These are phyloP conservation scores for Synura sp. DNA, from an alignment of 352 stramenopile genomes.

Conservation along the genomic window DNA sequence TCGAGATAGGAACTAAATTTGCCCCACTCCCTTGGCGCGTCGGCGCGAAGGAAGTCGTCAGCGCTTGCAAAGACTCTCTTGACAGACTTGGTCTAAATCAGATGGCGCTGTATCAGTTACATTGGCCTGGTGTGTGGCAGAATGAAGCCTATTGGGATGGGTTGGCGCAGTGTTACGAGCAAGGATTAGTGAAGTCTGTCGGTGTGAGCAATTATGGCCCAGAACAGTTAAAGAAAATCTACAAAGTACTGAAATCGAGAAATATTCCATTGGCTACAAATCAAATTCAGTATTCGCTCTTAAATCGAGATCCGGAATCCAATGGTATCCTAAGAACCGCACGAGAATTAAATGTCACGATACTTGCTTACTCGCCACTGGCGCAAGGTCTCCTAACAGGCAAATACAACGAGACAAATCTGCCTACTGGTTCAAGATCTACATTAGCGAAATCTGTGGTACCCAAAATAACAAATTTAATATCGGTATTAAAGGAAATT, in stretches of 20 bases:
- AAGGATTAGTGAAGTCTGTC: slow-evolving; percentile 59
- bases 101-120: slow-evolving; percentile 65
- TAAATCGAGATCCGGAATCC: slow-evolving; percentile 55
- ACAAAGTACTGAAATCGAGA: slow-evolving; percentile 57
- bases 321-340: slow-evolving; percentile 60
- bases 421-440: slow-evolving; percentile 42
- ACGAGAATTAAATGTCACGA: slow-evolving; percentile 59
- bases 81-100: slow-evolving; percentile 50
- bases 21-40: slow-evolving; percentile 57
- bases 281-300: slow-evolving; percentile 67
- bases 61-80: slow-evolving; percentile 53
- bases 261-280: slow-evolving; percentile 64
- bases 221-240: slow-evolving; percentile 55
- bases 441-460: not conserved
- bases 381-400: slow-evolving; percentile 64
- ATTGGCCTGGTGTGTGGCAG: slow-evolving; percentile 53
- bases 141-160: slow-evolving; percentile 67
- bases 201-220: slow-evolving; percentile 61
- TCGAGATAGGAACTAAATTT: slow-evolving; percentile 61
- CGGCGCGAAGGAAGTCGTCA: slow-evolving; percentile 54
- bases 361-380: slow-evolving; percentile 66
- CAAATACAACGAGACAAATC: slow-evolving; percentile 57
- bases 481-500: not conserved
- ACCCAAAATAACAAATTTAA: not conserved
- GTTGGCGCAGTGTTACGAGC: slow-evolving; percentile 60